phyloP scores from a whole-genome alignment of 2,329 filamentous ascomycete species.

The Metarhizium guizhouense region DNA sequence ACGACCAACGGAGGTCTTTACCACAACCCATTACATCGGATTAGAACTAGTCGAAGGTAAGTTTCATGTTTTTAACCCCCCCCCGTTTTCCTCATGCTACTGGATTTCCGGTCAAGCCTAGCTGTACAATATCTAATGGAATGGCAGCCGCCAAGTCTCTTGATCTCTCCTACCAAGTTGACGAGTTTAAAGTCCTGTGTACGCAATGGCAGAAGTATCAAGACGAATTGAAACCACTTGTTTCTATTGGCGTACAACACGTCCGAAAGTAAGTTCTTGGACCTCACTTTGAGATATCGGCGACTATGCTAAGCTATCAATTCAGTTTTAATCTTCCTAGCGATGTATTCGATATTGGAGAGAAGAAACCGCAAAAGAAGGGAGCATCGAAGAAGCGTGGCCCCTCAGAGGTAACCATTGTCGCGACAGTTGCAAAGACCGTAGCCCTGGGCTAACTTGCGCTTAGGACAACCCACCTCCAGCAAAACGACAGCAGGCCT shows the following conservation, averaged over 20 bases:
- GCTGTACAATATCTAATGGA: constrained; percentile 18
- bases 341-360: constrained; percentile 78
- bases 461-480: constrained; percentile 27
- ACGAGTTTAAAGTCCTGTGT: constrained; percentile 80
- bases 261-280: constrained; percentile 64
- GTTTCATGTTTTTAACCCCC: constrained; percentile 16
- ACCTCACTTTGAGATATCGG: neutral
- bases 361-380: constrained; percentile 60
- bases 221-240: constrained; percentile 50
- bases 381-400: constrained; percentile 38
- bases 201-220: constrained; percentile 68
- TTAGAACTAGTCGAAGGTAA: constrained; percentile 69
- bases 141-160: constrained; percentile 55
- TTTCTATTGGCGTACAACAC: constrained; percentile 69
- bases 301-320: neutral
- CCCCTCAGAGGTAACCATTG: constrained; percentile 33
- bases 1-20: constrained; percentile 52
- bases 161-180: constrained; percentile 72
- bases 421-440: constrained; percentile 4
- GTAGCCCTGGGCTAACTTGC: constrained; percentile 16
- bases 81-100: neutral
- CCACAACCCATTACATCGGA: constrained; percentile 90
- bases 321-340: constrained; percentile 75
- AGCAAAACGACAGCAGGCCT: constrained; percentile 33
- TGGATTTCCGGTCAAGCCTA: neutral